Conservation (phyloP, 192 early-diverging fungal genomes). For the Backusella sp. region DNA sequence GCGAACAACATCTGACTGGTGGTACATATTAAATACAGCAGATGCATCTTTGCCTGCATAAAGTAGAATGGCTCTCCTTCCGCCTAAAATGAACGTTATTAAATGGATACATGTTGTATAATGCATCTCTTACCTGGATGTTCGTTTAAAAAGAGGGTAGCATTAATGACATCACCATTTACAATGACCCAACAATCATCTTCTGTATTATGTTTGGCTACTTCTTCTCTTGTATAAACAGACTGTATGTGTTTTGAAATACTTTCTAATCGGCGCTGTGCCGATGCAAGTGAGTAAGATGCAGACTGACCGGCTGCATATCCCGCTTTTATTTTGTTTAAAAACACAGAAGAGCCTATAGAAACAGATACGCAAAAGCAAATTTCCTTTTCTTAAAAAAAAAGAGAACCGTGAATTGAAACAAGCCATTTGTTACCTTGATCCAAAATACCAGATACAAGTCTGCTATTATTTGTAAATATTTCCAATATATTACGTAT, state of each 20-base stretch:
- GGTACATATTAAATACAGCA: slow-evolving; percentile 79
- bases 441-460: neutral
- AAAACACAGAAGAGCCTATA: neutral
- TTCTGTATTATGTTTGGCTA: slow-evolving; percentile 80
- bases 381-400: neutral
- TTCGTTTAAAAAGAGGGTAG: slow-evolving; percentile 72
- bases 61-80: slow-evolving; percentile 82
- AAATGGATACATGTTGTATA: neutral
- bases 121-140: slow-evolving; percentile 57
- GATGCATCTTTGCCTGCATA: slow-evolving; percentile 75
- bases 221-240: slow-evolving; percentile 49
- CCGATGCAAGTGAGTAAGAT: neutral
- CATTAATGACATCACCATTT: slow-evolving; percentile 78
- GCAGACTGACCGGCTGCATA: neutral
- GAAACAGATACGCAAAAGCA: neutral
- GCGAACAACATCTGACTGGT: slow-evolving; percentile 72
- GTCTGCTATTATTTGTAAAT: neutral
- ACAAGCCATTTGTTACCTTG: neutral
- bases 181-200: slow-evolving; percentile 88
- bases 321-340: neutral
- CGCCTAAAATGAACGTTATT: slow-evolving; percentile 27
- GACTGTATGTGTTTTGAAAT: neutral
- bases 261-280: slow-evolving; percentile 1
- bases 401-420: neutral
- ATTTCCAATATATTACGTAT: neutral